Percentiles rank a stretch among this genome's conserved stretches.
Conservation (phyloP, 2,329 filamentous ascomycete species). For the Colletotrichum sp. region DNA sequence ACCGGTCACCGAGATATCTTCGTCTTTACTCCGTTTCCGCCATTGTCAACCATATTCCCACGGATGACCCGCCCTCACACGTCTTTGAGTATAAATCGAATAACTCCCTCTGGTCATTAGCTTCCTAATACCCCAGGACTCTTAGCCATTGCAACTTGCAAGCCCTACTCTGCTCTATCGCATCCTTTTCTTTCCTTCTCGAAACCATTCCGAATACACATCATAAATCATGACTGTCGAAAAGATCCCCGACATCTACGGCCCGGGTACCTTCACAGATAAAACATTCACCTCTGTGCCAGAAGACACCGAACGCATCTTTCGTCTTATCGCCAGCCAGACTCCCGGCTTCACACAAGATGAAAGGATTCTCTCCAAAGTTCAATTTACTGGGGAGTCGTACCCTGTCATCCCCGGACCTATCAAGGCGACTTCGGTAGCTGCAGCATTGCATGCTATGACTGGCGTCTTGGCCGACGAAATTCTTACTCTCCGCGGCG, state of each 20-base stretch:
- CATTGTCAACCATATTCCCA: not conserved
- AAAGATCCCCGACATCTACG: slow-evolving; percentile 29
- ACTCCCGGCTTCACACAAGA: slow-evolving; percentile 39
- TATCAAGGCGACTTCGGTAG: slow-evolving; percentile 36
- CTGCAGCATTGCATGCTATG: slow-evolving; percentile 39
- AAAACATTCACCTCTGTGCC: slow-evolving; percentile 29
- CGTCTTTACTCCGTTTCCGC: not conserved
- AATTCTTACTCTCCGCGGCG: slow-evolving; percentile 36
- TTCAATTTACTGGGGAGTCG: slow-evolving; percentile 33
- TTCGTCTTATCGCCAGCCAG: slow-evolving; percentile 31
- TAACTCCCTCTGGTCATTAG: not conserved
- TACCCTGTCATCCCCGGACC: slow-evolving; percentile 38
- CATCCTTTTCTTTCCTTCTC: not conserved
- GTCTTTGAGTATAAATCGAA: not conserved
- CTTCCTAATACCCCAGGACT: not conserved
- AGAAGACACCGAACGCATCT: slow-evolving; percentile 34
- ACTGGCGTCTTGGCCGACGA: slow-evolving; percentile 38
- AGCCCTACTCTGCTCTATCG: not conserved
- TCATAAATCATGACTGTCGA: not conserved
- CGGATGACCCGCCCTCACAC: not conserved
- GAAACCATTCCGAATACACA: not conserved
- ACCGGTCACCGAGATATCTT: not conserved
- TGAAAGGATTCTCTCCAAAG: slow-evolving; percentile 29
- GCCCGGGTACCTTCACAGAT: slow-evolving; percentile 35
- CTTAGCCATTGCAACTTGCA: not conserved